Evolutionary conservation across 208 protist species (phyloP), one percentile per base, ranked within the genome.

Genomic region (Vickermania ingenoplastis): DNA sequence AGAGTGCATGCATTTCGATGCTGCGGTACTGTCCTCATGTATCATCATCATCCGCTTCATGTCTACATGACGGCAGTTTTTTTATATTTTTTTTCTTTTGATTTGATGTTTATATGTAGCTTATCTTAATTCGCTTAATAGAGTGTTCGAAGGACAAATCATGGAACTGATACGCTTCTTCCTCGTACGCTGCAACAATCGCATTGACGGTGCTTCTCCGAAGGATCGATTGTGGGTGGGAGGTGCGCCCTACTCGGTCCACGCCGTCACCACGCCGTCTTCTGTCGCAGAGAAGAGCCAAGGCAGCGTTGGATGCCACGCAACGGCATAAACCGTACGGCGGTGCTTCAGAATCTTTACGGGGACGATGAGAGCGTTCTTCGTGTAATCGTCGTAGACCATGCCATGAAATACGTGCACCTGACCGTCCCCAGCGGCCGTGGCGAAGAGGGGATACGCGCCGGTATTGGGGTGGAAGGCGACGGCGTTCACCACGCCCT

Each of bases 231-330:
- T n/a, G n/a, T n/a, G n/a, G n/a, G n/a, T n/a, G n/a, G n/a, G n/a
- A n/a, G n/a, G n/a, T n/a, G n/a, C n/a, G n/a, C n/a, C n/a, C 67
- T 75, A 93, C 66, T 96, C 91, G 1, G 88, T 96, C 81, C 89
- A 98, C 30, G 97, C 79, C 49, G 86, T 86, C 25, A 98, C 88
- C 3, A 85, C 87, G 30, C 86, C 83, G 69, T 99, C 98, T 41
- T 98, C 96, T 4, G 97, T 98, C 4, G 92, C 87, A 27, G 92
- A 97, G 69, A 99, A 99, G 1, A 99, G 65, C 99, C 99, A 99
- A 17, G 99, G 97, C 78, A 99, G 96, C 27, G 77, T 95, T 17
- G 98, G 98, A 65, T 99, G 98, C 86, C 97, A 99, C 24, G 73
- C 82, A 25, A 94, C 65, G 31, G 90, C 81, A 73, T 68, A 99